Percentiles rank a stretch among this genome's conserved stretches.
phyloP scores from a whole-genome alignment of 2,329 filamentous ascomycete genomes.

The Diaporthe humulicola region DNA sequence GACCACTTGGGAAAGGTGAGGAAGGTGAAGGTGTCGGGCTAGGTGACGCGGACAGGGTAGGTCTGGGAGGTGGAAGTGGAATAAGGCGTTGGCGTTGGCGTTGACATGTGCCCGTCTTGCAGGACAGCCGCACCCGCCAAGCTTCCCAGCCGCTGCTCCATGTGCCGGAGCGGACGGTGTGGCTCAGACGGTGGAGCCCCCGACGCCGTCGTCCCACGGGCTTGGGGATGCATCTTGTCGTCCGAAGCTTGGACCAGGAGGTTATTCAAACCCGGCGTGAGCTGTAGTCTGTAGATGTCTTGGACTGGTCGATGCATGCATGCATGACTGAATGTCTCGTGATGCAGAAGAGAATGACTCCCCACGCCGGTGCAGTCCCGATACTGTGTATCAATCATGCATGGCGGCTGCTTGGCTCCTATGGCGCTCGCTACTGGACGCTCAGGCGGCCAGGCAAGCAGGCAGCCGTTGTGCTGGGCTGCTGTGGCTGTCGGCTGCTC shows the following conservation, averaged over 20 bases:
- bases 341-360: slow-evolving; percentile 30
- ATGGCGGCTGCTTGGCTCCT: background rate
- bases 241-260: background rate
- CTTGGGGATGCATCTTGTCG: background rate
- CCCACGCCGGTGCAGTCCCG: background rate
- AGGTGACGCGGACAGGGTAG: slow-evolving; percentile 1
- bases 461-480: slow-evolving; percentile 13
- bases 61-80: slow-evolving; percentile 10
- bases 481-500: background rate
- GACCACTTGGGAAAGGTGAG: background rate
- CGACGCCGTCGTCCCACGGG: background rate
- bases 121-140: slow-evolving; percentile 8
- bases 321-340: background rate
- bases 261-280: background rate
- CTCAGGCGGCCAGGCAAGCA: slow-evolving; percentile 19
- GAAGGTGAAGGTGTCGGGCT: background rate
- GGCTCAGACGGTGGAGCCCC: background rate
- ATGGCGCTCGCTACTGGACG: slow-evolving; percentile 1
- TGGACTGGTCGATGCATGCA: background rate
- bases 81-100: slow-evolving; percentile 2
- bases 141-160: background rate
- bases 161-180: slow-evolving; percentile 11
- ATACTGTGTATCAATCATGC: too few species aligned
- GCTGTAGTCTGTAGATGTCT: background rate
- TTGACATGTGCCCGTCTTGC: background rate